Percentiles rank a stretch among this genome's conserved stretches.
phyloP scores from a whole-genome alignment of 2,329 filamentous ascomycete species.

The Saccharata proteae region DNA sequence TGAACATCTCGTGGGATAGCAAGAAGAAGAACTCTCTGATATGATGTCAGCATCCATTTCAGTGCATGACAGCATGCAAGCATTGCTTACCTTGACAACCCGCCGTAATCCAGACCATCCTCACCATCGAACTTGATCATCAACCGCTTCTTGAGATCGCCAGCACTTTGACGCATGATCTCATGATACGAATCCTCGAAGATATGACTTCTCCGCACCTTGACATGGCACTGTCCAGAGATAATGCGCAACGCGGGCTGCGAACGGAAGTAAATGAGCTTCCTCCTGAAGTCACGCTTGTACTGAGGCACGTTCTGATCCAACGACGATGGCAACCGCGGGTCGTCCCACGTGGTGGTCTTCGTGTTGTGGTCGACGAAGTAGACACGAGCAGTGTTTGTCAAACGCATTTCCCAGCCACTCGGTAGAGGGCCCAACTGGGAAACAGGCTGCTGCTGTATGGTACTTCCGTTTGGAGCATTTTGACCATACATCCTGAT shows the following conservation, averaged over 20 bases:
- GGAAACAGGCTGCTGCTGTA: slow-evolving; percentile 95
- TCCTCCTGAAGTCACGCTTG: slow-evolving; percentile 96
- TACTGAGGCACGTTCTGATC: slow-evolving; percentile 99
- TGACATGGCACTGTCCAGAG: slow-evolving; percentile 95
- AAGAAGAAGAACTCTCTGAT: slow-evolving; percentile 95
- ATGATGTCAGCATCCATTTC: neutral
- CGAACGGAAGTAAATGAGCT: slow-evolving; percentile 98
- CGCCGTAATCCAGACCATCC: slow-evolving; percentile 94
- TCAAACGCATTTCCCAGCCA: slow-evolving; percentile 98
- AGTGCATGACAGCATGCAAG: neutral
- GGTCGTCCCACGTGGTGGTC: slow-evolving; percentile 98
- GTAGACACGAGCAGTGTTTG: slow-evolving; percentile 94
- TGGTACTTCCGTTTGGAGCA: slow-evolving; percentile 60
- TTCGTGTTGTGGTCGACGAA: slow-evolving; percentile 99
- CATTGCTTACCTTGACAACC: slow-evolving; percentile 59
- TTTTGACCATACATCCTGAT: slow-evolving; percentile 96
- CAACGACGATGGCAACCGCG: slow-evolving; percentile 82
- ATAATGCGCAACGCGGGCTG: slow-evolving; percentile 92
- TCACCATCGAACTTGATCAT: slow-evolving; percentile 99
- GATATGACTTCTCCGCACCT: slow-evolving; percentile 90
- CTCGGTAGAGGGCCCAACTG: slow-evolving; percentile 91
- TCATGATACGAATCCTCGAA: slow-evolving; percentile 99
- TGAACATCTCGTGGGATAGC: slow-evolving; percentile 99
- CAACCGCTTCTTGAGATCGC: slow-evolving; percentile 90
- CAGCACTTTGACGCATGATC: slow-evolving; percentile 91